A percentile compares a stretch with the other conserved stretches of the same genome.
phyloP scores from a whole-genome alignment of 768 basidiomycete genomes.

The Rubroboletus pulcherrimus region DNA sequence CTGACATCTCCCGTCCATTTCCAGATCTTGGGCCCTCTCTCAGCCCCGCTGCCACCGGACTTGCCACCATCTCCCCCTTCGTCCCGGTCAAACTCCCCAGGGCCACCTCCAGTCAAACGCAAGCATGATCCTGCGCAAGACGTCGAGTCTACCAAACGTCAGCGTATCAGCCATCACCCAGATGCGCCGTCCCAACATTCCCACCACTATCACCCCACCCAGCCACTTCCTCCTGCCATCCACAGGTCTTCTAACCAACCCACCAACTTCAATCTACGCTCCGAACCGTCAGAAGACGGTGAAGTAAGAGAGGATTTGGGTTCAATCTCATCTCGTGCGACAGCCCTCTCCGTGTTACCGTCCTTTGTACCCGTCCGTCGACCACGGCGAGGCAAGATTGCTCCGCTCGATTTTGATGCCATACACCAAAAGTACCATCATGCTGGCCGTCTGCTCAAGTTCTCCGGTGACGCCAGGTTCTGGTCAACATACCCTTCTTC shows the following conservation, averaged over 20 bases:
- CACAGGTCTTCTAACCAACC: slow-evolving; percentile 23
- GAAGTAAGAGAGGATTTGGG: slow-evolving; percentile 42
- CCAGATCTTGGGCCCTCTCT: slow-evolving; percentile 41
- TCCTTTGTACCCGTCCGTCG: slow-evolving; percentile 56
- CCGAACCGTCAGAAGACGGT: slow-evolving; percentile 45
- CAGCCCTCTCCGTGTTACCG: slow-evolving; percentile 32
- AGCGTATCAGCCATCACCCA: slow-evolving; percentile 24
- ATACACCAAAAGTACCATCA: slow-evolving; percentile 69
- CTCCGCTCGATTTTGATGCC: slow-evolving; percentile 47
- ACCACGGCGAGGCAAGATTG: slow-evolving; percentile 57
- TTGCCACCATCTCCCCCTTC: slow-evolving; percentile 45
- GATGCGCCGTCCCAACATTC: slow-evolving; percentile 28
- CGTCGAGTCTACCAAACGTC: slow-evolving; percentile 28
- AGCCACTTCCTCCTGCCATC: slow-evolving; percentile 18
- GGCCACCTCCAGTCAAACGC: slow-evolving; percentile 35
- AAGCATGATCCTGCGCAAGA: slow-evolving; percentile 32
- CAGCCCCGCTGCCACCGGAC: slow-evolving; percentile 40
- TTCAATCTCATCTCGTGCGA: slow-evolving; percentile 18
- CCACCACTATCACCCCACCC: slow-evolving; percentile 29
- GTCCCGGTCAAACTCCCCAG: slow-evolving; percentile 42
- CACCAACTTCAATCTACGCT: slow-evolving; percentile 28
- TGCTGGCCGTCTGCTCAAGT: slow-evolving; percentile 73
- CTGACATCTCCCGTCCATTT: slow-evolving; percentile 15
- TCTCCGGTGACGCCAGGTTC: slow-evolving; percentile 76
- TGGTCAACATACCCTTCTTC: slow-evolving; percentile 67